Percentiles rank a stretch among this genome's conserved stretches.
These are phyloP conservation scores for Kuraishia floccosa DNA, from an alignment of 805 yeast genomes.

Conservation along the genomic window DNA sequence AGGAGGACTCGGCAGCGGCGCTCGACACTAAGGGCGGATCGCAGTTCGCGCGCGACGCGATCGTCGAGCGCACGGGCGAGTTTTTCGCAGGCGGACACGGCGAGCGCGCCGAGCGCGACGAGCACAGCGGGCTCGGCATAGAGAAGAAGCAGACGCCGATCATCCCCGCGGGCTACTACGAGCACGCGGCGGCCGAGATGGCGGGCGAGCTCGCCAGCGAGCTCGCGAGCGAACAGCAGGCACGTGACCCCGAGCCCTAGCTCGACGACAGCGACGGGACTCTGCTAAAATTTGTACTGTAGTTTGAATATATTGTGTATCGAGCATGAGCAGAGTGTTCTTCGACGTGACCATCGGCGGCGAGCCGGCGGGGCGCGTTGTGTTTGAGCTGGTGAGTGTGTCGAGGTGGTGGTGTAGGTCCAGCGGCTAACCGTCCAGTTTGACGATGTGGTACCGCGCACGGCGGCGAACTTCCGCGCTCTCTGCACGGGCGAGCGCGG, in stretches of 20 bases:
- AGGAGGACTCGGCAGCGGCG: slow-evolving; percentile 71
- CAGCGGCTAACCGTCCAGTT: slow-evolving; percentile 11
- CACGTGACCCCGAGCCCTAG: no score
- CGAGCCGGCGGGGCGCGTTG: slow-evolving; percentile 60
- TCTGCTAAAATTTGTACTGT: background rate
- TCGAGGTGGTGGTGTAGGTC: background rate
- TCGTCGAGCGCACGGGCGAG: slow-evolving; percentile 63
- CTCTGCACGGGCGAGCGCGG: slow-evolving; percentile 88
- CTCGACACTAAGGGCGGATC: slow-evolving; percentile 90
- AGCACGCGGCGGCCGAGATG: slow-evolving; percentile 16
- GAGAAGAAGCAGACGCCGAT: slow-evolving; percentile 5
- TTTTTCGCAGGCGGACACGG: slow-evolving; percentile 54
- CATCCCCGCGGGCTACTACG: slow-evolving; percentile 11
- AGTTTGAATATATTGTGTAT: slow-evolving; percentile 1
- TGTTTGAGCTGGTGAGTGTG: slow-evolving; percentile 49
- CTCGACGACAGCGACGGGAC: no score
- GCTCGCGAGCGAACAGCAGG: slow-evolving; percentile 11
- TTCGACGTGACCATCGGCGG: slow-evolving; percentile 75
- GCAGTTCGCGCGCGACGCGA: slow-evolving; percentile 69
- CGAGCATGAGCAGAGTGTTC: slow-evolving; percentile 33
- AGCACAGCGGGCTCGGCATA: background rate
- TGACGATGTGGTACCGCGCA: slow-evolving; percentile 69
- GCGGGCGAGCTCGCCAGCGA: slow-evolving; percentile 13
- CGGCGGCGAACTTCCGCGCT: slow-evolving; percentile 84
- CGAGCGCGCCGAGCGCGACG: slow-evolving; percentile 2